Base-by-base conservation (phyloP, 2,329 filamentous ascomycete species). In the Xylaria digitata region DNA sequence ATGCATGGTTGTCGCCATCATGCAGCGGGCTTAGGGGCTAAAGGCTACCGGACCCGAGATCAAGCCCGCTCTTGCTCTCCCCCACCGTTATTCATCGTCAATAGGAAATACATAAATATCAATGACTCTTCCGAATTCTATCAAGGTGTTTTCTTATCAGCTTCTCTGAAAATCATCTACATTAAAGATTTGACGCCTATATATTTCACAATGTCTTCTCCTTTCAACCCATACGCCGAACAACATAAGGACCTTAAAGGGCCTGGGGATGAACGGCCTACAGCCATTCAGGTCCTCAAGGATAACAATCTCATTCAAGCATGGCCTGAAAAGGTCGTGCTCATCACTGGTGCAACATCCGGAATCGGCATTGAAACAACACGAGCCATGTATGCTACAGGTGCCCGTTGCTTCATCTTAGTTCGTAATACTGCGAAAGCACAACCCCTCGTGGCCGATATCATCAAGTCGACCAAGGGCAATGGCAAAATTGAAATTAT, bases 341-440 rank as follows among this genome's bases (percentile, higher is more conserved):
- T 85, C 19, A 79, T 85, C 62, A 85, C 83, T 0, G 83, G 83
- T 4, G 74, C 73, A 3, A 79, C 80, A 21, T 77, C 81, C 17
- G 83, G 82, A 0, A 73, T 85, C 15, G 83, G 82, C 1, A 70
- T 82, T 23, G 82, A 84, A 65, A 84, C 82, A 1, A 79, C 78
- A 2, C 76, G 78, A 13, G 83, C 83, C 1, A 76, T 86, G 21
- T 72, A 77, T 23, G 72, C 78, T 11, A 82, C 84, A 0, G 74
- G 75, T 17, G 65, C 60, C 26, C 50, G 17, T 5, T 40, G 63
- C 26, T 67, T 60, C 55, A 6, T 67, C 48, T 50, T 61, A 21
- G 64, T 64, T 23, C 60, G 60, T 3, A 46, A 69, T 40, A 42
- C 40, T 7, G 40, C 49, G 11, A 68, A 68, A 43, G 49, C 43